These are phyloP conservation scores for Mucuna pruriens DNA, from an alignment of 306 rosid species.

Conservation along the genomic window DNA sequence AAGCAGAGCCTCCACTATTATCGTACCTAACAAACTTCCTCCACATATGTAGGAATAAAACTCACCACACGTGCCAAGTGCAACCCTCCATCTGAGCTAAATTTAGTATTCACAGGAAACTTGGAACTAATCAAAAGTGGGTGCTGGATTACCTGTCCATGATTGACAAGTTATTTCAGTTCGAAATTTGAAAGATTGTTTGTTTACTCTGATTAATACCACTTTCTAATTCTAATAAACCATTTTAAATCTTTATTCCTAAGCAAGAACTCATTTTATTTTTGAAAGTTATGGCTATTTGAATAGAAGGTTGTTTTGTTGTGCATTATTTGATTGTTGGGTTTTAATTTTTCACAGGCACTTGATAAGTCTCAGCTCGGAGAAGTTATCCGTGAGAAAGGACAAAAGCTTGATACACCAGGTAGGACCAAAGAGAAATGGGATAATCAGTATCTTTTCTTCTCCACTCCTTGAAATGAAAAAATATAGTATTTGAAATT, in stretches of 20 bases:
- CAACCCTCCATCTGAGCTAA: neutral
- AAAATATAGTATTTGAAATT: conserved; percentile 1
- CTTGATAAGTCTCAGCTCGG: conserved; percentile 94
- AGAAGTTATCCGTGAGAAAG: conserved; percentile 73
- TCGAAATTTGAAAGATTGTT: neutral
- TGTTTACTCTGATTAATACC: neutral
- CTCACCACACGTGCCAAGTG: neutral
- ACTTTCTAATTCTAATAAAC: neutral
- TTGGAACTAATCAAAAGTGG: neutral
- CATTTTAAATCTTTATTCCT: neutral
- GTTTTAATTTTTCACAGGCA: conserved; percentile 58
- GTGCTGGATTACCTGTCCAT: neutral
- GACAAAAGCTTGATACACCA: conserved; percentile 83
- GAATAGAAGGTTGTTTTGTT: neutral
- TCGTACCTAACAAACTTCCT: conserved; percentile 24
- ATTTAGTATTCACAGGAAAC: neutral
- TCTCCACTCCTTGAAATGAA: neutral
- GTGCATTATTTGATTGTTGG: conserved; percentile 25
- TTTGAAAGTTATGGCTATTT: conserved; percentile 5
- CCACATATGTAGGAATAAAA: neutral
- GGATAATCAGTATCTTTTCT: neutral
- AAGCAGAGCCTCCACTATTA: neutral
- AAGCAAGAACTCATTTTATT: neutral
- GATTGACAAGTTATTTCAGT: neutral
- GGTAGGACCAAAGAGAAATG: conserved; percentile 49